Percentiles rank a stretch among this genome's conserved stretches.
Evolutionary conservation across 208 protist species (phyloP).

Genomic region (Vickermania ingenoplastis): DNA sequence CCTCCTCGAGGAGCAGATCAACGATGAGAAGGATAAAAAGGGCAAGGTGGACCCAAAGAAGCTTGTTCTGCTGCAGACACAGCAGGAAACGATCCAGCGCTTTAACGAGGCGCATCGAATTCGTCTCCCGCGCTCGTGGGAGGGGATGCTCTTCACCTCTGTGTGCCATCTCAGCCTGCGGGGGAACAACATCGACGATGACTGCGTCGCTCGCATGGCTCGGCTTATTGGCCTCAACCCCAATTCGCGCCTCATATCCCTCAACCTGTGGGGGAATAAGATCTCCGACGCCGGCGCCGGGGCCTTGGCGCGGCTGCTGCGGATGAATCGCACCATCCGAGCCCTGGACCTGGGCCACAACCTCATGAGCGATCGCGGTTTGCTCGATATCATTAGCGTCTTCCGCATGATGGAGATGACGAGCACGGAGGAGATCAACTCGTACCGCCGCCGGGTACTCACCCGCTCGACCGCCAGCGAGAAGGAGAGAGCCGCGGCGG

Average conservation of each 20-base stretch:
- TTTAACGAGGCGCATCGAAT: conserved; percentile 63
- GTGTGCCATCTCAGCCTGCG: conserved; percentile 69
- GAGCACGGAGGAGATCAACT: conserved; percentile 29
- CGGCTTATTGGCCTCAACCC: conserved; percentile 35
- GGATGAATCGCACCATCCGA: conserved; percentile 42
- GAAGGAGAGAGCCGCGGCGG: conserved; percentile 34
- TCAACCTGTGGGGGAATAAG: conserved; percentile 84
- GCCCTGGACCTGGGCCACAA: conserved; percentile 80
- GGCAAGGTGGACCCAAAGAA: conserved; percentile 78
- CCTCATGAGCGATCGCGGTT: conserved; percentile 53
- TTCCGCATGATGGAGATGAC: conserved; percentile 63
- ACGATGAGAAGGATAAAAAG: conserved; percentile 72
- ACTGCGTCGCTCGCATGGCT: conserved; percentile 26
- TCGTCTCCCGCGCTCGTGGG: conserved; percentile 49
- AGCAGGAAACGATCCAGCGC: conserved; percentile 46
- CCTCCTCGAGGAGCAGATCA: conserved; percentile 50
- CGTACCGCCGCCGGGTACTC: conserved; percentile 38
- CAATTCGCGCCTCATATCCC: conserved; percentile 55
- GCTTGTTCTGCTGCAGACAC: conserved; percentile 54
- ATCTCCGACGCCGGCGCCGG: conserved; percentile 65
- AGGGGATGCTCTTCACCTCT: conserved; percentile 61
- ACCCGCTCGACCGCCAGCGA: conserved; percentile 34
- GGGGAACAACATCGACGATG: conserved; percentile 74
- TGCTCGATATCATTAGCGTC: conserved; percentile 47
- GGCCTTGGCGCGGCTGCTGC: conserved; percentile 45